Base-by-base conservation (phyloP, 192 early-diverging fungal species). In the Linnemannia elongata region DNA sequence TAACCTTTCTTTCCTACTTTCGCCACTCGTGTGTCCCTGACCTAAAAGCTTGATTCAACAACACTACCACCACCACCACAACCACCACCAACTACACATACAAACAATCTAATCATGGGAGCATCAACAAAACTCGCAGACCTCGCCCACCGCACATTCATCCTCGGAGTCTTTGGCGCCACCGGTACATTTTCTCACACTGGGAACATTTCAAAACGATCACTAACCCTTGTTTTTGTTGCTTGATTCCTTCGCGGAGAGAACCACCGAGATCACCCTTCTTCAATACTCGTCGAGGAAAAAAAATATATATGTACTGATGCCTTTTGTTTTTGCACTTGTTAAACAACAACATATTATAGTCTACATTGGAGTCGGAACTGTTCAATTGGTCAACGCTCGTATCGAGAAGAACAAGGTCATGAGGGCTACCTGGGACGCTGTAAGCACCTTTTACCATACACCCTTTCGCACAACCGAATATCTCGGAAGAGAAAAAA, bases 381-480 rank as follows among this genome's bases (percentile, higher is more conserved):
- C 85, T 30, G 52, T 87, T 22, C 85, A 87, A 68, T 71, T 87
- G 60, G 85, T 87, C 45, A 87, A 87, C 36, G 85, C 79, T n/a
- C 85, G 85, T 75, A 71, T 87, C 42, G 85, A 87, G 57, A 87
- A 87, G 85, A 87, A 87, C 73, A 87, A 81, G 72, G 70, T 81
- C 44, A 80, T 87, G 79, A 87, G 63, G 38, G 85, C 70, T 13
- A 87, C 85, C 27, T 87, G 85, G 85, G 80, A 87, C 66, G 80
- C 69, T 30, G 85, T 87, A 81, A 78, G 83, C n/a, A 44, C 49
- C 38, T 39, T 39, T 39, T 39, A 39, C 3, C 38, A 39, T 1
- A 30, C 0, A 27, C 49, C 35, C 30, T 0, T 22, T 52, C 3
- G 18, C 49, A 18, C 20, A 17, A 0, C 44, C 15, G n/a, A 47